These are phyloP conservation scores for Rhodotorula sp. DNA, from an alignment of 1,284 basidiomycete genomes.

Conservation along the genomic window DNA sequence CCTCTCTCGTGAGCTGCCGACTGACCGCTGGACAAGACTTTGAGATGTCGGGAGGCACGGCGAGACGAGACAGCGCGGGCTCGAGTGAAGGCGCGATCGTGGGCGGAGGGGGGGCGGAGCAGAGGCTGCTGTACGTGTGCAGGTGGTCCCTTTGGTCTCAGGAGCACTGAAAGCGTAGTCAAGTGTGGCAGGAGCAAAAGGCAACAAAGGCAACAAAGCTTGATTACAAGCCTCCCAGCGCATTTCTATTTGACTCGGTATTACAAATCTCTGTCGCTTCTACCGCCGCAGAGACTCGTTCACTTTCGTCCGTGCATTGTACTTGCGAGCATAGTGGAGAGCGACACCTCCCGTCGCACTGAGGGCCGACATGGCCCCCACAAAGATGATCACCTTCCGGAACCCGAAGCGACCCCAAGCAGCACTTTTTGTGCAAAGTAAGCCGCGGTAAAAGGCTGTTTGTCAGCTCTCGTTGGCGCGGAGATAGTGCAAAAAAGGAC, in stretches of 20 bases:
- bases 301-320: not conserved
- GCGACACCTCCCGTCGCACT: constrained; percentile 3
- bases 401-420: constrained; percentile 30
- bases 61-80: constrained; percentile 14
- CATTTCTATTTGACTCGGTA: too few relatives aligned
- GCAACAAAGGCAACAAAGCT: not conserved
- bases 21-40: not conserved
- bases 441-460: not conserved
- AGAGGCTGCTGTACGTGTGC: not conserved
- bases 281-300: not conserved
- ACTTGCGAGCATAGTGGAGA: not conserved
- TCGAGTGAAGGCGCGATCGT: constrained; percentile 19
- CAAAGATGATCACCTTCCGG: constrained; percentile 29
- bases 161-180: not conserved
- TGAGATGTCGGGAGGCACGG: constrained; percentile 29
- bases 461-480: too few relatives aligned
- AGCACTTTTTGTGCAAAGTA: not conserved
- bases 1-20: too few relatives aligned
- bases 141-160: not conserved
- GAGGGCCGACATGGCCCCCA: constrained; percentile 17
- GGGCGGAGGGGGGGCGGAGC: not conserved
- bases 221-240: too few relatives aligned
- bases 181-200: not conserved
- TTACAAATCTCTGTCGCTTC: too few relatives aligned
- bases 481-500: too few relatives aligned